Evolutionary conservation across 768 basidiomycete species (phyloP).

Genomic region (Amanita subjunquillea): DNA sequence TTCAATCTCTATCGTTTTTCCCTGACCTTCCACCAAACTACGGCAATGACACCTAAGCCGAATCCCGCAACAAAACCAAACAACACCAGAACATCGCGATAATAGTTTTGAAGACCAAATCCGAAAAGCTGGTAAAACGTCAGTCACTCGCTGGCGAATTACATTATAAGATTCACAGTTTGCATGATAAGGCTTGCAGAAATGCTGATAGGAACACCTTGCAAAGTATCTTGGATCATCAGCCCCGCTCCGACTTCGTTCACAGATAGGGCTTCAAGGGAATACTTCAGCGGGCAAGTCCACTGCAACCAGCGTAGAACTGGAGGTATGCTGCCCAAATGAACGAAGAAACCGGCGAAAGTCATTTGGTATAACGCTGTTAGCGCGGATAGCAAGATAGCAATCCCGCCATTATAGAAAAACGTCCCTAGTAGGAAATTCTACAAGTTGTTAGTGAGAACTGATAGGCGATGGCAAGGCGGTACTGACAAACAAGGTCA

Average conservation of each 20-base stretch:
- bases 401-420: conserved; percentile 82
- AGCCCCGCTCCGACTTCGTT: conserved; percentile 90
- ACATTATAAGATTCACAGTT: conserved; percentile 36
- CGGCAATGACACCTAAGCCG: conserved; percentile 54
- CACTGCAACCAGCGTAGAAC: conserved; percentile 93
- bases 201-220: conserved; percentile 75
- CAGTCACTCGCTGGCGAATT: neutral
- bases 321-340: conserved; percentile 74
- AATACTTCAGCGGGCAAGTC: conserved; percentile 76
- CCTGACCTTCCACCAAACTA: conserved; percentile 70
- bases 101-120: conserved; percentile 74
- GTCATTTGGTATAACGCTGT: conserved; percentile 77
- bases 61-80: conserved; percentile 84
- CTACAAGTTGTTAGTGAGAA: conserved; percentile 22
- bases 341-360: conserved; percentile 88
- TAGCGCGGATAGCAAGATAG: conserved; percentile 78
- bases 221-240: conserved; percentile 67
- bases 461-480: neutral
- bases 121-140: conserved; percentile 60
- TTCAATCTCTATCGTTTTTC: conserved; percentile 48
- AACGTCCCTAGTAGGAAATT: conserved; percentile 85
- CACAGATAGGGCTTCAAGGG: conserved; percentile 77
- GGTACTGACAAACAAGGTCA: conserved; percentile 72
- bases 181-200: conserved; percentile 84
- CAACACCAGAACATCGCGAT: conserved; percentile 79